phyloP scores from a whole-genome alignment of 306 rosid genomes.

The Amphicarpaea edgeworthii region DNA sequence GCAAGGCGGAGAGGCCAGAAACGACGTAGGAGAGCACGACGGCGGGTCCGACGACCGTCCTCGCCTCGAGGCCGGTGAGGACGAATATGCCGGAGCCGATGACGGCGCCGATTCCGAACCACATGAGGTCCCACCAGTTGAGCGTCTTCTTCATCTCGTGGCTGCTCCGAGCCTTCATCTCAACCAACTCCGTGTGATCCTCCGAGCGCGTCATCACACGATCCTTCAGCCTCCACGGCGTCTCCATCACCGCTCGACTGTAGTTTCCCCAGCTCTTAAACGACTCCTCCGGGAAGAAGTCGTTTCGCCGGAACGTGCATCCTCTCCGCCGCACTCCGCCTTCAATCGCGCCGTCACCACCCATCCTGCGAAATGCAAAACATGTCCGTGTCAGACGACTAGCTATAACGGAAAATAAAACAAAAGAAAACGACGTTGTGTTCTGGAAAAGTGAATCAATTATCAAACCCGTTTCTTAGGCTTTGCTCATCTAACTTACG shows the following conservation, averaged over 20 bases:
- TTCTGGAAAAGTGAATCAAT: too few species aligned
- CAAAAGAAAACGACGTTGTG: background rate
- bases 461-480: background rate
- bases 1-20: conserved; percentile 86
- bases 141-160: conserved; percentile 86
- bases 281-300: conserved; percentile 89
- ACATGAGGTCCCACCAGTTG: conserved; percentile 92
- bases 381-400: background rate
- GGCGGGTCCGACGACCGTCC: conserved; percentile 60
- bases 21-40: conserved; percentile 76
- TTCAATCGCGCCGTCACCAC: background rate
- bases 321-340: conserved; percentile 57
- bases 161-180: conserved; percentile 67
- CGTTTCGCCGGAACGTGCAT: conserved; percentile 54
- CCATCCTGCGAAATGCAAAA: conserved; percentile 47
- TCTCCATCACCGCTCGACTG: conserved; percentile 53
- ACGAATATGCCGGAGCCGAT: conserved; percentile 88
- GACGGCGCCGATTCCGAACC: conserved; percentile 89
- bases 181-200: conserved; percentile 71
- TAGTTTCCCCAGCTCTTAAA: conserved; percentile 74
- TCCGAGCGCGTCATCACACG: conserved; percentile 63
- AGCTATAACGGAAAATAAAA: background rate
- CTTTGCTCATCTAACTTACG: background rate
- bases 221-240: conserved; percentile 63
- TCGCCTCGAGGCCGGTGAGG: conserved; percentile 83